These are phyloP conservation scores for Mortierella antarctica DNA, from an alignment of 192 early-diverging fungal genomes.

Conservation along the genomic window DNA sequence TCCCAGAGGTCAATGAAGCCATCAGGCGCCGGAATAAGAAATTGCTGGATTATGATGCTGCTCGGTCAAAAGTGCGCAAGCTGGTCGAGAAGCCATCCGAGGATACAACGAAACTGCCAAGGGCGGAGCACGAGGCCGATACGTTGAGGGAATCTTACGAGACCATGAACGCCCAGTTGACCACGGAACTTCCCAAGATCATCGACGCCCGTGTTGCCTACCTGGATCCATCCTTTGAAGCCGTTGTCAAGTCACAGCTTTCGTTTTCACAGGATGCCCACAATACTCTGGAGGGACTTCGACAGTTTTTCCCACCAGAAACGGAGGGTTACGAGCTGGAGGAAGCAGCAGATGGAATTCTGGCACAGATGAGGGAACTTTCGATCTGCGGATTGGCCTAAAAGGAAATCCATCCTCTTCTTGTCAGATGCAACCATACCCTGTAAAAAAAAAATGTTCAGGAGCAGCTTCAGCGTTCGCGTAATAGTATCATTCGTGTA, in stretches of 20 bases:
- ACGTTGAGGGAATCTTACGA: slow-evolving; percentile 83
- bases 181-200: slow-evolving; percentile 90
- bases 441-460: not conserved
- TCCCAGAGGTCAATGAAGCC: slow-evolving; percentile 94
- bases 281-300: slow-evolving; percentile 74
- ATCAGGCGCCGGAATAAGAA: slow-evolving; percentile 91
- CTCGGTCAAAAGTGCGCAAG: slow-evolving; percentile 77
- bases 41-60: slow-evolving; percentile 89
- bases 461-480: not conserved
- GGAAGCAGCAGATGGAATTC: slow-evolving; percentile 79
- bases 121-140: slow-evolving; percentile 85
- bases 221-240: slow-evolving; percentile 96
- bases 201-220: slow-evolving; percentile 90
- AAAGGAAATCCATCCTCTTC: not conserved
- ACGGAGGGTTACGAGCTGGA: slow-evolving; percentile 68
- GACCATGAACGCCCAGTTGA: slow-evolving; percentile 81
- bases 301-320: slow-evolving; percentile 70
- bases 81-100: slow-evolving; percentile 82
- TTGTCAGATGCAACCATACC: not conserved
- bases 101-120: slow-evolving; percentile 72
- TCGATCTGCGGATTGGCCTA: slow-evolving; percentile 86
- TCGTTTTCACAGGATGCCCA: slow-evolving; percentile 88
- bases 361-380: slow-evolving; percentile 91
- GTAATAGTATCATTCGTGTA: too few relatives aligned
- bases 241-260: slow-evolving; percentile 93